Evolutionary conservation across 768 basidiomycete species (phyloP), one percentile per base, ranked within the genome.

Genomic region (Russula brevipes): DNA sequence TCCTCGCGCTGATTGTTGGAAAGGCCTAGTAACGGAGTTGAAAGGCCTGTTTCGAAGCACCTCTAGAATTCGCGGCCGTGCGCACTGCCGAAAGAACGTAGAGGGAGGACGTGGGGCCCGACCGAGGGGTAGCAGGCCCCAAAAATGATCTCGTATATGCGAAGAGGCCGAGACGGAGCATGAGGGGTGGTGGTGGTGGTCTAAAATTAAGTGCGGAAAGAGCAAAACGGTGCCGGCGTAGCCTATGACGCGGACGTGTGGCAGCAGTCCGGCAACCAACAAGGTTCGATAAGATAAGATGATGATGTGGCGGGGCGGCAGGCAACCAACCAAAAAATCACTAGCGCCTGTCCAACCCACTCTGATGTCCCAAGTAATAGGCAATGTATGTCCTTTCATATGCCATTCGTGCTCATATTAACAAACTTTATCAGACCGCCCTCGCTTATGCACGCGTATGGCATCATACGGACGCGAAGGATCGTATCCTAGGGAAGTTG

Each of bases 401-500:
- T 39, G 5, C 19, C 11, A 24, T 19, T 45, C 35, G 19, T 14
- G n/a, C n/a, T 31, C 6, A 11, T 10, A 5, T 12, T 54, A 2
- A 41, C 3, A 41, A 2, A 69, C 19, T 44, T 8, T 54, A 42
- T 33, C 68, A 98, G 94, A 96, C 97, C n/a, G 89, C 87, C 1
- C 85, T 98, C 67, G 95, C 94, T 0, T 94, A 93, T 70, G 89
- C 92, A n/a, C 82, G 95, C 51, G 86, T 94, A 50, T 99, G 96
- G 97, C 94, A 98, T 73, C 91, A 91, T 65, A 92, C 94, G 66
- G 89, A 96, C 70, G 94, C 95, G 12, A 81, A 89, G 10, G 90
- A 91, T 69, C 86, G 95, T 44, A 79, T 94, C n/a, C 81, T 98
- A 17, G 97, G 97, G 72, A 93, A 95, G 79, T 82, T 98, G 10